phyloP scores from a whole-genome alignment of 176 grass and related monocot genomes.

The Aegilops tauschii region DNA sequence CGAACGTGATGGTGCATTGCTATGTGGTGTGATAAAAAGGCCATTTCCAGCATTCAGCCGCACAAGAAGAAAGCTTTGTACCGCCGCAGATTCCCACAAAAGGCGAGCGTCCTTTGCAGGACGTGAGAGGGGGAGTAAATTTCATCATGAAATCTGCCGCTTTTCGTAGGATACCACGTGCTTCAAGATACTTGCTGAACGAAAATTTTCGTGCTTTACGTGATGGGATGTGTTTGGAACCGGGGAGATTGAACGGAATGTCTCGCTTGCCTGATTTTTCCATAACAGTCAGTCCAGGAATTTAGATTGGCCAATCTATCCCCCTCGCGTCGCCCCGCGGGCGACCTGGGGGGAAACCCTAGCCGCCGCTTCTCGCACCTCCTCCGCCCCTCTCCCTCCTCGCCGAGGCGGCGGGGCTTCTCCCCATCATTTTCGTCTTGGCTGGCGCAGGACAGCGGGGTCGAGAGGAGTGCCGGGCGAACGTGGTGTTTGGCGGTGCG shows the following conservation, averaged over 20 bases:
- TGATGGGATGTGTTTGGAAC: constrained; percentile 30
- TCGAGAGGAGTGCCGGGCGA: no score
- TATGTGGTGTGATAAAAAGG: background rate
- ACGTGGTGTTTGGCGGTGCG: no score
- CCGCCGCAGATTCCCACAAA: constrained; percentile 33
- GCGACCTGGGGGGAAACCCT: no score
- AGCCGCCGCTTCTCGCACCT: no score
- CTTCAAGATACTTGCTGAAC: background rate
- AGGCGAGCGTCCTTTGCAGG: constrained; percentile 32
- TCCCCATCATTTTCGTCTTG: no score
- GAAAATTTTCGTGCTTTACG: constrained; percentile 12
- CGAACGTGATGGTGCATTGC: constrained; percentile 3
- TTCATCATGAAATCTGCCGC: background rate
- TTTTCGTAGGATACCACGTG: constrained; percentile 26
- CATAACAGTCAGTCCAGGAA: no score
- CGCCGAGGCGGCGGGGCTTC: no score
- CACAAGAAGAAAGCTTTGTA: constrained; percentile 20
- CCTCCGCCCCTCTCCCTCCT: no score
- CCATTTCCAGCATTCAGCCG: background rate
- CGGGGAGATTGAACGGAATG: background rate
- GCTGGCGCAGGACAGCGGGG: no score
- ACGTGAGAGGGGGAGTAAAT: constrained; percentile 21
- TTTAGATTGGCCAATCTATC: no score
- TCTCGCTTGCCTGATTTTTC: no score
- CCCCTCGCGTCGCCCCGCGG: no score